phyloP scores from a whole-genome alignment of 768 basidiomycete species.

The Lentinus tigrinus region DNA sequence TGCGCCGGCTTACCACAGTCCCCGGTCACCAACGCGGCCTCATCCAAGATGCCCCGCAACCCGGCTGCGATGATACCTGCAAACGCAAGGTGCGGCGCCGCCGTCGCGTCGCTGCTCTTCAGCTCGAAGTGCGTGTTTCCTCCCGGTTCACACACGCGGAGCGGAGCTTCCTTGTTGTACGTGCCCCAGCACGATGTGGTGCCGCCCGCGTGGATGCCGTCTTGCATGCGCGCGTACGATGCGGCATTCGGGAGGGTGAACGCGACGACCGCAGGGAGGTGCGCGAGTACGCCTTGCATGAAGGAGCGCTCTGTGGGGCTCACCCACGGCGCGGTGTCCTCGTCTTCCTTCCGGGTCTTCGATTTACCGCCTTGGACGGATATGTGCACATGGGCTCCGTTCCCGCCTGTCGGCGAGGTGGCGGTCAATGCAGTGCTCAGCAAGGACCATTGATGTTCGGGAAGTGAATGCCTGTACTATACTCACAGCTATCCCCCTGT shows the following conservation, averaged over 20 bases:
- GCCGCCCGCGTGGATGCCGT: constrained; percentile 71
- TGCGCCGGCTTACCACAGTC: constrained; percentile 36
- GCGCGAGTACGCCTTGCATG: constrained; percentile 55
- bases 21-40: constrained; percentile 30
- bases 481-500: constrained; percentile 38
- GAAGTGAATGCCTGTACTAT: not conserved
- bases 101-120: constrained; percentile 59
- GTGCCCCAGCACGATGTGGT: constrained; percentile 69
- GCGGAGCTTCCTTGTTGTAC: constrained; percentile 65
- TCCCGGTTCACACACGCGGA: constrained; percentile 59
- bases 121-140: constrained; percentile 63
- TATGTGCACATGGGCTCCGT: constrained; percentile 61
- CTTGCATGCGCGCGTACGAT: constrained; percentile 63
- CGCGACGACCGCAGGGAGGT: constrained; percentile 56
- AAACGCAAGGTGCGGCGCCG: constrained; percentile 60
- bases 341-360: constrained; percentile 5
- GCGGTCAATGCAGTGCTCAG: not conserved
- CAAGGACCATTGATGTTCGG: not conserved
- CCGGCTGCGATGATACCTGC: constrained; percentile 58
- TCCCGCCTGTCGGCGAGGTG: constrained; percentile 39
- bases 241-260: constrained; percentile 57
- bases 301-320: constrained; percentile 54
- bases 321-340: constrained; percentile 28
- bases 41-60: constrained; percentile 44
- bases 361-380: constrained; percentile 45